These are phyloP conservation scores for Claviceps sp. DNA, from an alignment of 2,329 filamentous ascomycete genomes.

Conservation along the genomic window DNA sequence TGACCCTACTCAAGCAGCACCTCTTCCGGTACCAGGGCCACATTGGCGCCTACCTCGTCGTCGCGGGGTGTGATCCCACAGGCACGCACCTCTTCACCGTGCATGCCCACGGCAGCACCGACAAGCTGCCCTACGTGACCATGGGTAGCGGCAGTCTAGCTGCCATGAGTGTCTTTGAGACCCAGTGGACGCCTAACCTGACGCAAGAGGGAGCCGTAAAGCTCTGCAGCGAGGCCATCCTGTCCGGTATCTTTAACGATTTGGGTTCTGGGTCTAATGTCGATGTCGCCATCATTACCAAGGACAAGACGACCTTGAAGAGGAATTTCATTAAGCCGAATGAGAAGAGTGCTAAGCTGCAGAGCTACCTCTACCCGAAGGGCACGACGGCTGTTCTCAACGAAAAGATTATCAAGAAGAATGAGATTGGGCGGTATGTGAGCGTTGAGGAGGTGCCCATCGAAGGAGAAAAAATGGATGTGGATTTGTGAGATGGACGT, in stretches of 20 bases:
- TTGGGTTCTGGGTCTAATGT: constrained; percentile 94
- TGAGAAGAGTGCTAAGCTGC: constrained; percentile 76
- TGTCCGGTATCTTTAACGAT: constrained; percentile 98
- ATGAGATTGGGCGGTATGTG: constrained; percentile 88
- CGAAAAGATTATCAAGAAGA: constrained; percentile 89
- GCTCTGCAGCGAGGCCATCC: constrained; percentile 73
- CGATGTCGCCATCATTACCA: constrained; percentile 88
- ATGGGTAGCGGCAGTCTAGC: constrained; percentile 96
- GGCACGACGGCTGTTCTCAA: constrained; percentile 95
- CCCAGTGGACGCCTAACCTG: constrained; percentile 74
- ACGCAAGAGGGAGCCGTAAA: constrained; percentile 70
- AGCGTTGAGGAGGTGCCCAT: constrained; percentile 75
- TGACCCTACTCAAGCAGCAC: constrained; percentile 99
- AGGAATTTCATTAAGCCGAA: constrained; percentile 91
- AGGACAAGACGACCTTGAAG: constrained; percentile 86
- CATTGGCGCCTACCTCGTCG: constrained; percentile 94
- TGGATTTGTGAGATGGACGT: constrained; percentile 35
- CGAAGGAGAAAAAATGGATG: constrained; percentile 56
- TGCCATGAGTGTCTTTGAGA: constrained; percentile 97
- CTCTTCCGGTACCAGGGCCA: constrained; percentile 97
- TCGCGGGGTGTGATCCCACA: constrained; percentile 92
- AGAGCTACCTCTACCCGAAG: constrained; percentile 79
- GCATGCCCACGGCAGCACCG: constrained; percentile 93
- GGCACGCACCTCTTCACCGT: constrained; percentile 94
- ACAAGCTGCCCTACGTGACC: constrained; percentile 98